Evolutionary conservation across 1,139 yeast species (phyloP), one percentile per base, ranked within the genome.

Genomic region (Diutina scorzettiae): DNA sequence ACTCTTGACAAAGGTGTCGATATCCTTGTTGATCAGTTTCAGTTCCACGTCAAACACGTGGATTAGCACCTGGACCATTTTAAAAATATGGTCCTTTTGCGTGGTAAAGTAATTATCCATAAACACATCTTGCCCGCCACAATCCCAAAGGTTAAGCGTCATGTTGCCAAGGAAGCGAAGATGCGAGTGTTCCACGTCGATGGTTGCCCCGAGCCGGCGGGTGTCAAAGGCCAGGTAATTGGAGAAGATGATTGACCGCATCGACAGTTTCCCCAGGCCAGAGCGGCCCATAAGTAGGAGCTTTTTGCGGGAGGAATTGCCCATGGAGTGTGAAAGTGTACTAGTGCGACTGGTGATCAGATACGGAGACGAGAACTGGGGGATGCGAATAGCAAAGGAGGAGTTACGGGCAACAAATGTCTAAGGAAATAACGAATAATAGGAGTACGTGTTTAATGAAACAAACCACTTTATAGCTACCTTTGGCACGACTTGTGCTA

Each of bases 211-310:
- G 14, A 91, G 64, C 47, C 98, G 69, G 50, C 97, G 71, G 2
- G 99, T 91, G 56, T 91, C 98, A 56, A 89, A 85, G 0, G 99
- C 98, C 3, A 96, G 84, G 61, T 91, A 93, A 57, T 93, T 91
- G 56, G 91, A 78, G 59, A 91, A 91, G 51, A 91, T 91, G 48
- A 91, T 91, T 41, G 95, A 85, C 53, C 98, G 70, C 99, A 91
- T 91, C 9, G 96, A 87, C 5, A 96, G 85, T 60, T 91, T 91
- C 2, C 99, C 99, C 7, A 96, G 85, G 41, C 99, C 97, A 20
- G 95, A 81, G 42, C 97, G 82, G 63, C 98, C 98, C 91, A 69
- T 69, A 41, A 69, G 54, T 42, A 69, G 60, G 42, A 69, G 61
- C 53, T 69, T 69, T 56, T 69, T 69, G 6, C 50, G 43, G 7